Evolutionary conservation across 192 early-diverging fungal genomes (phyloP).

Genomic region (Backusella tarrabulga): DNA sequence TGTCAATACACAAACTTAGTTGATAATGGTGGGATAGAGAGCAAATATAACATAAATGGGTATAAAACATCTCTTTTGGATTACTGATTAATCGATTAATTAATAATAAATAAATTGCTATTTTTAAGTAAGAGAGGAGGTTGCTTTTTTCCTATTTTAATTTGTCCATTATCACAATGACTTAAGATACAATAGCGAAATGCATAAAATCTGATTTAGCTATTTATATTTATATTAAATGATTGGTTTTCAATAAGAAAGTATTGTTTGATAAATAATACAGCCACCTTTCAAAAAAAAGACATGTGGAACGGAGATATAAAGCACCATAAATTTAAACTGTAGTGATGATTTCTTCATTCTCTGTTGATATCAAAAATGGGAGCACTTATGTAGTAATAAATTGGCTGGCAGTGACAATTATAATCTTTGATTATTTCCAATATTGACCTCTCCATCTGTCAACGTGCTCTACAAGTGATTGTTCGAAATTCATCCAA

Average conservation of each 20-base stretch:
- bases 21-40: not conserved
- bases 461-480: slow-evolving; percentile 2
- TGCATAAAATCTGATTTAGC: too few species aligned
- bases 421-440: not conserved
- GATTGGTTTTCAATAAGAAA: too few species aligned
- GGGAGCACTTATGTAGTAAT: not conserved
- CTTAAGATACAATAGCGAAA: too few species aligned
- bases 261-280: not conserved
- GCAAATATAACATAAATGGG: not conserved
- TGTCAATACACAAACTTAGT: not conserved
- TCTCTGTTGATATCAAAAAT: not conserved
- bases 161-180: not conserved
- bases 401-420: not conserved
- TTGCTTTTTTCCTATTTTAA: not conserved
- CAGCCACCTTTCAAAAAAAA: not conserved
- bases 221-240: too few species aligned
- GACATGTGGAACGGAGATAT: too few species aligned
- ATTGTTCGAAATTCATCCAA: slow-evolving; percentile 19
- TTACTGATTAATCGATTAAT: not conserved
- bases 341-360: not conserved
- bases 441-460: slow-evolving; percentile 6
- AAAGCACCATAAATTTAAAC: not conserved
- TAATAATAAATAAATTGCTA: too few species aligned
- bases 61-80: not conserved
- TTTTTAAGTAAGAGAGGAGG: not conserved